Evolutionary conservation across 169 alveolate genomes (phyloP), one percentile per base, ranked within the genome.

Genomic region (Cryptosporidium ryanae): DNA sequence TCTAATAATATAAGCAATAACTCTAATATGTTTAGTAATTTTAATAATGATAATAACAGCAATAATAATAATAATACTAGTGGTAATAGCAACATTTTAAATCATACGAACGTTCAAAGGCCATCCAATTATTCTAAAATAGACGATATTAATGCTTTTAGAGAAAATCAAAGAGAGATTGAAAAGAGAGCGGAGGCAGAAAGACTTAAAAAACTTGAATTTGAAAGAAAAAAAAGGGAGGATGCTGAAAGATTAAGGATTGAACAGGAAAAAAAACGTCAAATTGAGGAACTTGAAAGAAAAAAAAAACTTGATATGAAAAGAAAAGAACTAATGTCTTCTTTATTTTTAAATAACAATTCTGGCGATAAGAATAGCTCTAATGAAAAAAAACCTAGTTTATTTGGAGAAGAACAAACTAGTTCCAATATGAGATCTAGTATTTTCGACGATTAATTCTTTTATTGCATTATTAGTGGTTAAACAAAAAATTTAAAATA

Each of bases 231-330:
- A 50, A 55, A 61, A 43, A 76, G 29, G 27, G 87, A 76, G 27
- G 87, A 76, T 57, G 71, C 32, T 32, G 87, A 76, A 38, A 76
- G 87, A 59, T 57, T 21, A 59, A 54, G 71, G 38, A 76, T 76
- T 1, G 87, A 76, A 27, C 71, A 76, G 44, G 87, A 76, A 76
- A 76, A 15, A 21, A 27, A 29, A 17, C 57, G 44, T 34, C 87
- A 76, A 59, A 76, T 10, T 27, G 87, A 76, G 50, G 87, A 76
- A 38, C 61, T 61, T 25, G 87, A 76, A 2, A 76, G 64, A 76
- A 76, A 55, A 25, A 17, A 38, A 27, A 76, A 43, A 17, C 63
- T 52, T 25, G 87, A 76, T 34, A 21, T 59, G 5, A 76, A 76
- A 61, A 64, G 87, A 25, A 76, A 55, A 59, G 87, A 76, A 38